Percentiles rank a stretch among this genome's conserved stretches.
These are phyloP conservation scores for Pseudogymnoascus sp. DNA, from an alignment of 2,329 filamentous ascomycete genomes.

Conservation along the genomic window DNA sequence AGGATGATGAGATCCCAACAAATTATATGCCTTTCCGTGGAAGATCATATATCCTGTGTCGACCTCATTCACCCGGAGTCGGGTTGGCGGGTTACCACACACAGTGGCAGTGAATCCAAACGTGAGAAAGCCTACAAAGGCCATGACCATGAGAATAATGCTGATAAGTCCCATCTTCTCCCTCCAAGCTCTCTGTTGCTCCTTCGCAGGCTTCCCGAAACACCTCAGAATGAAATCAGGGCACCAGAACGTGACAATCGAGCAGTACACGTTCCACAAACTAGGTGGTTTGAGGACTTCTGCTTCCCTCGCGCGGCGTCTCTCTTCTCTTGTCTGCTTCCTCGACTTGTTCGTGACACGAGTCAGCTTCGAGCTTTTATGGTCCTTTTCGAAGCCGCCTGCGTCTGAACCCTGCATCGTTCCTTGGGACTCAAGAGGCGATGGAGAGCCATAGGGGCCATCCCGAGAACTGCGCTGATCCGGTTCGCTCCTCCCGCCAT, in stretches of 20 bases:
- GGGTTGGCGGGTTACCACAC: slow-evolving; percentile 63
- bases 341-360: slow-evolving; percentile 44
- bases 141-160: slow-evolving; percentile 81
- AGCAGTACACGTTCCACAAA: slow-evolving; percentile 93
- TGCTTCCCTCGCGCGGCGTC: slow-evolving; percentile 48
- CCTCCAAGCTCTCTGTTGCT: slow-evolving; percentile 86
- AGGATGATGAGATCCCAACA: slow-evolving; percentile 70
- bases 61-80: slow-evolving; percentile 78
- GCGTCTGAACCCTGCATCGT: background rate
- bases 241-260: slow-evolving; percentile 88
- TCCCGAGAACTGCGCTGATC: slow-evolving; percentile 27
- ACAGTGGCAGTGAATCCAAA: slow-evolving; percentile 92
- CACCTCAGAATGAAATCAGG: slow-evolving; percentile 78
- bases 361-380: slow-evolving; percentile 15
- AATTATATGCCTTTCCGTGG: slow-evolving; percentile 82
- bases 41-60: slow-evolving; percentile 86
- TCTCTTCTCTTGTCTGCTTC: slow-evolving; percentile 59
- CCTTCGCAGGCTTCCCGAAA: slow-evolving; percentile 77
- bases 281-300: slow-evolving; percentile 67
- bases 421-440: slow-evolving; percentile 13
- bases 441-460: slow-evolving; percentile 23
- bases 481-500: slow-evolving; percentile 24
- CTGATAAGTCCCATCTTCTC: slow-evolving; percentile 97
- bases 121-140: slow-evolving; percentile 86
- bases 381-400: slow-evolving; percentile 1